phyloP scores from a whole-genome alignment of 2,329 filamentous ascomycete genomes.

The Calonectria hawksworthii region DNA sequence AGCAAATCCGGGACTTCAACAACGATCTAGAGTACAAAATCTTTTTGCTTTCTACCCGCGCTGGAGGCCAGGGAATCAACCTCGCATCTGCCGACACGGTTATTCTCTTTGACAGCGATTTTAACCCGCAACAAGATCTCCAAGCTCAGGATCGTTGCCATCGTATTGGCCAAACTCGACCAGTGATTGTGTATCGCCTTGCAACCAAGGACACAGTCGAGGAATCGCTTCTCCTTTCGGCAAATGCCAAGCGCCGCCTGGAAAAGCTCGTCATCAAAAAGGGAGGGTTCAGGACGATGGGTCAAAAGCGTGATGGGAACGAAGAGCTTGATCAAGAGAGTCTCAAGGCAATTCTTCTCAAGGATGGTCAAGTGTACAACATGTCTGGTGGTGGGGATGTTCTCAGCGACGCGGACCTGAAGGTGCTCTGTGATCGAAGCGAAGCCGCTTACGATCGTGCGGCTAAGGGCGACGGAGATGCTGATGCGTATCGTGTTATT shows the following conservation, averaged over 20 bases:
- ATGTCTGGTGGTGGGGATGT: slow-evolving; percentile 74
- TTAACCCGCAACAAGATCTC: slow-evolving; percentile 97
- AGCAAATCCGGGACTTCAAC: slow-evolving; percentile 83
- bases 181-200: slow-evolving; percentile 93
- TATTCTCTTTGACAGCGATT: slow-evolving; percentile 88
- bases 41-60: slow-evolving; percentile 90
- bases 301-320: slow-evolving; percentile 68
- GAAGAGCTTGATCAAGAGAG: slow-evolving; percentile 72
- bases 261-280: slow-evolving; percentile 98
- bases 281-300: slow-evolving; percentile 82
- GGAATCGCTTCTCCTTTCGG: slow-evolving; percentile 86
- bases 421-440: slow-evolving; percentile 82
- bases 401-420: slow-evolving; percentile 81
- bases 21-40: slow-evolving; percentile 75
- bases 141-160: slow-evolving; percentile 97
- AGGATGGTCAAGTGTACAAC: slow-evolving; percentile 78
- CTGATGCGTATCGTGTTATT: slow-evolving; percentile 81
- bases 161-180: slow-evolving; percentile 91
- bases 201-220: slow-evolving; percentile 95
- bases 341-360: slow-evolving; percentile 73
- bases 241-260: slow-evolving; percentile 90
- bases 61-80: slow-evolving; percentile 96
- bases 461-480: slow-evolving; percentile 82
- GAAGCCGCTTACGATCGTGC: slow-evolving; percentile 77
- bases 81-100: slow-evolving; percentile 93